phyloP scores from a whole-genome alignment of 164 flowering plant genomes.

The Vitis rotundifolia region DNA sequence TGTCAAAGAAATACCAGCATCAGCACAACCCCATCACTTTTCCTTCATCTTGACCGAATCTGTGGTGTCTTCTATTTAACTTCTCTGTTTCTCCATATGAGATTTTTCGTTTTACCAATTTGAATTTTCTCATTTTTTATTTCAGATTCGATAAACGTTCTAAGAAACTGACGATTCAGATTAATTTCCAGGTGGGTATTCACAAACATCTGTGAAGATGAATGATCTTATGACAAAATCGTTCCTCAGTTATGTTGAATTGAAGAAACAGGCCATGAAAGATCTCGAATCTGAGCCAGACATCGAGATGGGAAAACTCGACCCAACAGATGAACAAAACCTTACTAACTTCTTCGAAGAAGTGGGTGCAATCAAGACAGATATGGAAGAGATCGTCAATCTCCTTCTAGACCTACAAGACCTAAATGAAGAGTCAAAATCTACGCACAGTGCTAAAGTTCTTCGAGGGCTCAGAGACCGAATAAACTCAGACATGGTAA shows the following conservation, averaged over 20 bases:
- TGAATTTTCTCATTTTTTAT: too few relatives aligned
- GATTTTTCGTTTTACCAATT: background rate
- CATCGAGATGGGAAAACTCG: conserved; percentile 22
- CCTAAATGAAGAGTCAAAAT: conserved; percentile 22
- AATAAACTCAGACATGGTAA: conserved; percentile 31
- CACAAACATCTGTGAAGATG: conserved; percentile 7
- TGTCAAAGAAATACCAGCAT: background rate
- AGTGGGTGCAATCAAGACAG: conserved; percentile 13
- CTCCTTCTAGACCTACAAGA: conserved; percentile 25
- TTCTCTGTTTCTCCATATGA: background rate
- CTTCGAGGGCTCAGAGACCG: conserved; percentile 24
- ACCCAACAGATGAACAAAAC: conserved; percentile 15
- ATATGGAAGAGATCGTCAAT: conserved; percentile 29
- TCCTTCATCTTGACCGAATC: background rate
- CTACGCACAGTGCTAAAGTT: conserved; percentile 23
- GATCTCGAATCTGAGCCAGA: conserved; percentile 15
- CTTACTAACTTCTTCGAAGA: conserved; percentile 20
- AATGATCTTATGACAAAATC: conserved; percentile 30
- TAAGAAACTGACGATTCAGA: background rate
- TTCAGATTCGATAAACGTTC: background rate
- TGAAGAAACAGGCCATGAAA: conserved; percentile 28
- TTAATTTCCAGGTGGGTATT: conserved; percentile 3
- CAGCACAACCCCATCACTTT: background rate
- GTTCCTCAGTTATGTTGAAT: conserved; percentile 24
- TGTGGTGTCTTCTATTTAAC: background rate